These are phyloP conservation scores for Mycena belliarum DNA, from an alignment of 768 basidiomycete species.

Conservation along the genomic window DNA sequence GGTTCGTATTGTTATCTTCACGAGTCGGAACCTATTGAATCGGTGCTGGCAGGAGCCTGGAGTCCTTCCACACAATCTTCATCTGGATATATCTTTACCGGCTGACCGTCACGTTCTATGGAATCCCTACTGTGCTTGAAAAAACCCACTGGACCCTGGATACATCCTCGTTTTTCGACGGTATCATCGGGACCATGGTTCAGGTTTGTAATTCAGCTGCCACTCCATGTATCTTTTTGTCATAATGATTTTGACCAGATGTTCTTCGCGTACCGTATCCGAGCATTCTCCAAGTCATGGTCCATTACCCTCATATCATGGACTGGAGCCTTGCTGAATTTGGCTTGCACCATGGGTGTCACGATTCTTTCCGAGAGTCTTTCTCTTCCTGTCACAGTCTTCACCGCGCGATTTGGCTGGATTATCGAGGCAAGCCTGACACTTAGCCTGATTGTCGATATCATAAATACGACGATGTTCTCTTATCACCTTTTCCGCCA, in stretches of 20 bases:
- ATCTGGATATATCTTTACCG: neutral
- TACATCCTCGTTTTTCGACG: neutral
- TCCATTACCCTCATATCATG: neutral
- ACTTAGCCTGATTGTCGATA: neutral
- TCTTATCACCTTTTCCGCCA: neutral
- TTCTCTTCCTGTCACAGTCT: neutral
- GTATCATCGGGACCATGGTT: neutral
- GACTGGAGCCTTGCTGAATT: neutral
- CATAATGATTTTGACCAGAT: neutral
- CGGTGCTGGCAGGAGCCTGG: neutral
- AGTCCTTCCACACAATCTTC: neutral
- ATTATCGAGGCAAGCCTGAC: neutral
- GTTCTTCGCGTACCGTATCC: neutral
- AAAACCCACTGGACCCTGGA: neutral
- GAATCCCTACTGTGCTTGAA: neutral
- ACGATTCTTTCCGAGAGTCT: neutral
- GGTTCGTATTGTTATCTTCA: neutral
- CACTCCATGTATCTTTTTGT: neutral
- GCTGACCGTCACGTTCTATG: neutral
- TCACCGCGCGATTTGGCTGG: neutral
- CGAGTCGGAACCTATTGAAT: neutral
- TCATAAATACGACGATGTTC: neutral
- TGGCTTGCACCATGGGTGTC: neutral
- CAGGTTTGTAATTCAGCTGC: neutral
- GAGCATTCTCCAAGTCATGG: neutral